Evolutionary conservation across 306 rosid genomes (phyloP).

Genomic region (Casuarina equisetifolia): DNA sequence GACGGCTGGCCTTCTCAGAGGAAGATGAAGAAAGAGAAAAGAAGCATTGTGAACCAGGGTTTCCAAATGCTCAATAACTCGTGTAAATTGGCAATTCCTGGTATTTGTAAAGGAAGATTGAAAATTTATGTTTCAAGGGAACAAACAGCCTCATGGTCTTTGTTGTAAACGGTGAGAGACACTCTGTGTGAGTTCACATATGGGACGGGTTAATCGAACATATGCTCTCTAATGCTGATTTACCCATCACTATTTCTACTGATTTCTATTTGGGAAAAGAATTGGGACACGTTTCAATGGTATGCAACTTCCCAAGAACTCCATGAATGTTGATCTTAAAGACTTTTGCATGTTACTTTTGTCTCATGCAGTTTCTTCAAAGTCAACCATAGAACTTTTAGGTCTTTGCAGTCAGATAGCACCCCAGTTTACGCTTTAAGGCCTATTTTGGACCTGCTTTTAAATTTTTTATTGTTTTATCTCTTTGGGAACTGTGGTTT

Average conservation of each 20-base stretch:
- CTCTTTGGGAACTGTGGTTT: too few relatives aligned
- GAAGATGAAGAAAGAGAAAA: slow-evolving; percentile 41
- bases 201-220: slow-evolving; percentile 28
- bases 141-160: slow-evolving; percentile 34
- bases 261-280: slow-evolving; percentile 4
- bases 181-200: slow-evolving; percentile 23
- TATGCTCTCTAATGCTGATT: slow-evolving; percentile 20
- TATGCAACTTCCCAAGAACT: background rate
- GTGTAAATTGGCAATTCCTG: slow-evolving; percentile 69
- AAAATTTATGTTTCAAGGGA: slow-evolving; percentile 36
- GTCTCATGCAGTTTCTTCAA: background rate
- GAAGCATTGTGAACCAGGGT: slow-evolving; percentile 39
- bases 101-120: slow-evolving; percentile 72
- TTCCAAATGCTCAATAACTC: slow-evolving; percentile 53
- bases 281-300: too few relatives aligned
- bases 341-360: background rate
- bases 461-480: too few relatives aligned
- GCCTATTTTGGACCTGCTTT: too few relatives aligned
- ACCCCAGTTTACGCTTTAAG: too few relatives aligned
- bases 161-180: slow-evolving; percentile 35
- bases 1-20: slow-evolving; percentile 54
- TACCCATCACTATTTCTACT: background rate
- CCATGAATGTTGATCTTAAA: too few relatives aligned
- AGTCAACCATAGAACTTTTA: background rate
- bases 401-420: too few relatives aligned